A percentile compares a stretch with the other conserved stretches of the same genome.
Evolutionary conservation across 441 rosid genomes (phyloP).

Genomic region (Bruguiera hainesii): DNA sequence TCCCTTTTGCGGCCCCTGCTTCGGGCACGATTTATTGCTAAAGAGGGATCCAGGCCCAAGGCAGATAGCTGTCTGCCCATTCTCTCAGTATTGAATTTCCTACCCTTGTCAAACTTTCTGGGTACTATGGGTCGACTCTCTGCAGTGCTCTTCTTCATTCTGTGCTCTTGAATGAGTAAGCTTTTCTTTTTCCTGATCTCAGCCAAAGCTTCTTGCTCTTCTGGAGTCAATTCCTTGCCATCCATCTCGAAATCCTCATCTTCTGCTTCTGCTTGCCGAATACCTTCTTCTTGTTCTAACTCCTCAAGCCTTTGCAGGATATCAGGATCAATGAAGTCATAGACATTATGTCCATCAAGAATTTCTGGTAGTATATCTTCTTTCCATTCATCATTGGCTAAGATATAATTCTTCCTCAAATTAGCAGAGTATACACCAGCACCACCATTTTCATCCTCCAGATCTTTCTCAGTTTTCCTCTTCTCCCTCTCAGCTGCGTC

Average conservation of each 20-base stretch:
- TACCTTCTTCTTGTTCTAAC: slow-evolving; percentile 70
- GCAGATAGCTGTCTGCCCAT: slow-evolving; percentile 77
- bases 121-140: slow-evolving; percentile 73
- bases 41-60: slow-evolving; percentile 73
- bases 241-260: slow-evolving; percentile 68
- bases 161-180: slow-evolving; percentile 65
- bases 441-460: slow-evolving; percentile 88
- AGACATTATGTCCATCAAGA: slow-evolving; percentile 88
- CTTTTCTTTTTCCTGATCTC: slow-evolving; percentile 71
- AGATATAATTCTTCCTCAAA: slow-evolving; percentile 66
- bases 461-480: slow-evolving; percentile 74
- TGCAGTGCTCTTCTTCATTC: slow-evolving; percentile 86
- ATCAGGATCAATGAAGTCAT: slow-evolving; percentile 87
- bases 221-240: slow-evolving; percentile 56
- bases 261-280: slow-evolving; percentile 49
- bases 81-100: slow-evolving; percentile 56
- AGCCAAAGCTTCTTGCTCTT: slow-evolving; percentile 58
- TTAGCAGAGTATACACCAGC: slow-evolving; percentile 86
- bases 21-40: slow-evolving; percentile 62
- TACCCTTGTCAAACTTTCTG: slow-evolving; percentile 76
- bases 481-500: slow-evolving; percentile 54
- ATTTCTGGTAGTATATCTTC: slow-evolving; percentile 83
- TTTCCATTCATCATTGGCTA: slow-evolving; percentile 81
- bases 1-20: slow-evolving; percentile 84
- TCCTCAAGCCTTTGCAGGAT: slow-evolving; percentile 74